These are phyloP conservation scores for Rhododendron henanense DNA, from an alignment of 148 eudicot genomes.

Conservation along the genomic window DNA sequence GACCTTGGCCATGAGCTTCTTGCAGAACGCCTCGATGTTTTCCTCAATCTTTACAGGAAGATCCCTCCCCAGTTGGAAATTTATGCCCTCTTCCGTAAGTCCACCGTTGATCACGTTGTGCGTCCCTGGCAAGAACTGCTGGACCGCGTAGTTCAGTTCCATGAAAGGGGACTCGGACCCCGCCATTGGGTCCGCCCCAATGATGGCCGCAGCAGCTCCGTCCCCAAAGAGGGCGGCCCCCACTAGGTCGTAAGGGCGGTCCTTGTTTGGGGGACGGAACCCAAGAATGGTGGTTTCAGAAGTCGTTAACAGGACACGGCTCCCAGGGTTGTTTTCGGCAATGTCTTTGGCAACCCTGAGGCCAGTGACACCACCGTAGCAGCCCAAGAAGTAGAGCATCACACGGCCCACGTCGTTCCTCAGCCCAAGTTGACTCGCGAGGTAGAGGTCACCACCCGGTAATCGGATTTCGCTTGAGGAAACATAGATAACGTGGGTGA, in stretches of 20 bases:
- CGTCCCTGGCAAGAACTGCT: slow-evolving; percentile 67
- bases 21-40: slow-evolving; percentile 70
- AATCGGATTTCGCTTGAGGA: slow-evolving; percentile 69
- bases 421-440: slow-evolving; percentile 55
- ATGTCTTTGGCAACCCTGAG: slow-evolving; percentile 74
- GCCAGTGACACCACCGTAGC: slow-evolving; percentile 76
- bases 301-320: slow-evolving; percentile 55
- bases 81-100: slow-evolving; percentile 65
- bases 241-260: slow-evolving; percentile 73
- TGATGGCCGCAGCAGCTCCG: slow-evolving; percentile 65
- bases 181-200: slow-evolving; percentile 44
- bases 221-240: slow-evolving; percentile 82
- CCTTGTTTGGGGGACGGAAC: slow-evolving; percentile 68
- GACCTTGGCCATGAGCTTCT: slow-evolving; percentile 46
- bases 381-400: slow-evolving; percentile 80
- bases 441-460: slow-evolving; percentile 74
- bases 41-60: slow-evolving; percentile 62
- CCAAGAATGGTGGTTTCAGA: slow-evolving; percentile 77
- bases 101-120: slow-evolving; percentile 56
- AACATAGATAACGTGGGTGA: slow-evolving; percentile 71
- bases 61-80: slow-evolving; percentile 65
- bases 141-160: slow-evolving; percentile 61
- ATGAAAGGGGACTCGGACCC: slow-evolving; percentile 42
- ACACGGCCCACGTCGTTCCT: slow-evolving; percentile 58
- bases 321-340: slow-evolving; percentile 74